A percentile compares a stretch with the other conserved stretches of the same genome.
These are phyloP conservation scores for Daldinia eschscholtzii DNA, from an alignment of 2,329 filamentous ascomycete genomes.

Conservation along the genomic window DNA sequence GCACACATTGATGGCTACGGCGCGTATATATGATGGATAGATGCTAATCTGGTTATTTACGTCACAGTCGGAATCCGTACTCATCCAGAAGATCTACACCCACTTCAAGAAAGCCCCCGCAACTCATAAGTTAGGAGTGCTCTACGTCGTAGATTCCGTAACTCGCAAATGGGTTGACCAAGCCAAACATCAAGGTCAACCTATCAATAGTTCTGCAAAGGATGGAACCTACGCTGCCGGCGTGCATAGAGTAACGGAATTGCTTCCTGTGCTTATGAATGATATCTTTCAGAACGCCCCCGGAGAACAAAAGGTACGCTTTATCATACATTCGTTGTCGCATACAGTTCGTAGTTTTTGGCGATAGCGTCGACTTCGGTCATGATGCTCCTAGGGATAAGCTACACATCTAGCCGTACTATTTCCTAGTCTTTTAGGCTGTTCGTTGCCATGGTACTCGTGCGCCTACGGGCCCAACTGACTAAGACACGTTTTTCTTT, in stretches of 20 bases:
- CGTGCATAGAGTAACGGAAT: slow-evolving; percentile 95
- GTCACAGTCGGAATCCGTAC: slow-evolving; percentile 87
- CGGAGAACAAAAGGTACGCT: slow-evolving; percentile 95
- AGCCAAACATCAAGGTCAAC: slow-evolving; percentile 86
- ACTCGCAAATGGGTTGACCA: slow-evolving; percentile 98
- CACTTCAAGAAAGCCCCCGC: slow-evolving; percentile 95
- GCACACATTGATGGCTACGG: slow-evolving; percentile 19
- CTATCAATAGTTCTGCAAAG: slow-evolving; percentile 81
- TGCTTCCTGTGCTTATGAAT: slow-evolving; percentile 94
- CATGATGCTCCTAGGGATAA: slow-evolving; percentile 41
- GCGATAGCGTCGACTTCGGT: slow-evolving; percentile 40
- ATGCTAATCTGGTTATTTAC: slow-evolving; percentile 41
- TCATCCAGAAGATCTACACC: slow-evolving; percentile 96
- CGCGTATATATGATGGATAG: slow-evolving; percentile 27
- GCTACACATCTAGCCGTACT: slow-evolving; percentile 42
- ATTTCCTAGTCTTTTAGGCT: slow-evolving; percentile 30
- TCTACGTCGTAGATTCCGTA: slow-evolving; percentile 99
- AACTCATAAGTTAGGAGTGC: slow-evolving; percentile 97
- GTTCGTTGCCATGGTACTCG: slow-evolving; percentile 18
- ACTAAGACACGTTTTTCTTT: slow-evolving; percentile 33
- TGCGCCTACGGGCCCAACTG: slow-evolving; percentile 20
- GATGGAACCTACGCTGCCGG: slow-evolving; percentile 96
- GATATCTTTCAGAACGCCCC: slow-evolving; percentile 91
- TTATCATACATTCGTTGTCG: slow-evolving; percentile 52
- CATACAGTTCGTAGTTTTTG: slow-evolving; percentile 52